phyloP scores from a whole-genome alignment of 305 asterid species.

The Rubia tinctorum region DNA sequence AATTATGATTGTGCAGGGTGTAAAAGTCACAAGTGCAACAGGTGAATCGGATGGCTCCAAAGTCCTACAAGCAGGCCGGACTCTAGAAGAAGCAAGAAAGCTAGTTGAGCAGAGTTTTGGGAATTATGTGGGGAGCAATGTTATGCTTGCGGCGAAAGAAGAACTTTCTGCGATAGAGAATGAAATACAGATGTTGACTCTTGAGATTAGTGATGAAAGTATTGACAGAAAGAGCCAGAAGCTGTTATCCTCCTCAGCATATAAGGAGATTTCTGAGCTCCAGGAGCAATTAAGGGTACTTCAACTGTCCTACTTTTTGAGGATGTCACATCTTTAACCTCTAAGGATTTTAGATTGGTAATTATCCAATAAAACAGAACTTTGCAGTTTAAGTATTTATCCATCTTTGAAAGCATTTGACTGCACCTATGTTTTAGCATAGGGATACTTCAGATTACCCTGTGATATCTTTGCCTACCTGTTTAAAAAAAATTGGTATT shows the following conservation, averaged over 20 bases:
- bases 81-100: slow-evolving; percentile 94
- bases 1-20: slow-evolving; percentile 62
- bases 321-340: slow-evolving; percentile 10
- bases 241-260: slow-evolving; percentile 58
- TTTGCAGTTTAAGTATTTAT: not conserved
- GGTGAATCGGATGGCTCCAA: slow-evolving; percentile 51
- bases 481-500: slow-evolving; percentile 7
- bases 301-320: slow-evolving; percentile 21
- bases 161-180: slow-evolving; percentile 81
- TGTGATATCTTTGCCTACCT: not conserved
- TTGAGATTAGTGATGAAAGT: slow-evolving; percentile 87
- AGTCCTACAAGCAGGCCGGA: slow-evolving; percentile 70
- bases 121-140: slow-evolving; percentile 97
- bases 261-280: slow-evolving; percentile 79
- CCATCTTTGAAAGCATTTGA: slow-evolving; percentile 7
- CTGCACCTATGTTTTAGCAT: slow-evolving; percentile 2
- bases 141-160: slow-evolving; percentile 95
- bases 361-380: not conserved
- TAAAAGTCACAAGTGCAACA: slow-evolving; percentile 64
- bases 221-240: slow-evolving; percentile 76
- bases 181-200: slow-evolving; percentile 72
- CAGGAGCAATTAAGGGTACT: slow-evolving; percentile 86
- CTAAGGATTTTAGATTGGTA: slow-evolving; percentile 10
- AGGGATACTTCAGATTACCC: not conserved
- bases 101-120: slow-evolving; percentile 98